Percentiles rank a stretch among this genome's conserved stretches.
Evolutionary conservation across 2,329 filamentous ascomycete species (phyloP).

Genomic region (Pseudodiploospora longispora): DNA sequence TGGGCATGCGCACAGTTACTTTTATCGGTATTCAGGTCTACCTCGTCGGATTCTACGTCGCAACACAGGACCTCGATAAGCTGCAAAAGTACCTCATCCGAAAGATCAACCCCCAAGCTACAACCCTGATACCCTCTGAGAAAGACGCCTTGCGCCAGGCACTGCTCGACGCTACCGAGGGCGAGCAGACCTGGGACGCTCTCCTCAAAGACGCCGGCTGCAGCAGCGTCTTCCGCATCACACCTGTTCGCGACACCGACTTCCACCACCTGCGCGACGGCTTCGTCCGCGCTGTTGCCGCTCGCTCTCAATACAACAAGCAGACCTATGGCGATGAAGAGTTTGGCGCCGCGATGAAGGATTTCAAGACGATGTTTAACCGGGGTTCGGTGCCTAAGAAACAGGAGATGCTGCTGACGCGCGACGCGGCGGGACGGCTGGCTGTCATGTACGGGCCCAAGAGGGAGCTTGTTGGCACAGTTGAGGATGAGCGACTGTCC

Average conservation of each 20-base stretch:
- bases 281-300: constrained; percentile 78
- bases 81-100: constrained; percentile 72
- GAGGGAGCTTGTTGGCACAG: constrained; percentile 55
- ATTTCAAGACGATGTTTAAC: constrained; percentile 77
- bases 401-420: constrained; percentile 64
- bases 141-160: constrained; percentile 62
- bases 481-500: constrained; percentile 72
- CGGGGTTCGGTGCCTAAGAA: constrained; percentile 74
- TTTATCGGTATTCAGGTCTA: constrained; percentile 91
- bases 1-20: constrained; percentile 83
- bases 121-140: constrained; percentile 74
- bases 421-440: constrained; percentile 58
- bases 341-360: constrained; percentile 66
- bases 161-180: constrained; percentile 60
- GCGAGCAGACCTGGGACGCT: constrained; percentile 66
- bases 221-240: constrained; percentile 72
- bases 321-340: constrained; percentile 55
- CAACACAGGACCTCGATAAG: constrained; percentile 70
- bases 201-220: constrained; percentile 60
- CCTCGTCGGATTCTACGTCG: constrained; percentile 86
- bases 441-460: constrained; percentile 56
- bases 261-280: constrained; percentile 89
- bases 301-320: constrained; percentile 52
- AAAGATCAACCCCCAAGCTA: constrained; percentile 68
- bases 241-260: constrained; percentile 89